These are phyloP conservation scores for Entoloma clypeatum DNA, from an alignment of 1,284 basidiomycete species.

Conservation along the genomic window DNA sequence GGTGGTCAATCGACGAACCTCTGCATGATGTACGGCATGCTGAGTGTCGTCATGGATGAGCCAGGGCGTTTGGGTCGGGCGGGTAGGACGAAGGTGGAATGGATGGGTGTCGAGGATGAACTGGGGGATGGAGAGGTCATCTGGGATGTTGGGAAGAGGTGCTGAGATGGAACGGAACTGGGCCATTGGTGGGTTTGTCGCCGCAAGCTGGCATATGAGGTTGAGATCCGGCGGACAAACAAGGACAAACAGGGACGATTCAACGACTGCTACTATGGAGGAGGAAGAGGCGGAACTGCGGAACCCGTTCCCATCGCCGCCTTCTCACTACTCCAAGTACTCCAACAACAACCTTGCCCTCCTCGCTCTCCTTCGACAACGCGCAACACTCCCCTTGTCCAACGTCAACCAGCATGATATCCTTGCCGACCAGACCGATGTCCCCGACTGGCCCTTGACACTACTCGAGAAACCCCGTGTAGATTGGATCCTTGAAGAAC, in stretches of 20 bases:
- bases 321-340: conserved; percentile 72
- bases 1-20: conserved; percentile 36
- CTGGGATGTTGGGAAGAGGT: conserved; percentile 53
- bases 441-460: conserved; percentile 67
- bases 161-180: conserved; percentile 40
- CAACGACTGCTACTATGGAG: conserved; percentile 40
- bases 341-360: conserved; percentile 65
- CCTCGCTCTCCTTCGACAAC: conserved; percentile 55
- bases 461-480: conserved; percentile 77
- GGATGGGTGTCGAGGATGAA: conserved; percentile 64
- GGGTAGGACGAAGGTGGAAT: conserved; percentile 49
- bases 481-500: conserved; percentile 77
- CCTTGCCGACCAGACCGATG: conserved; percentile 61
- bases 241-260: neutral
- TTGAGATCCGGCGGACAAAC: conserved; percentile 8
- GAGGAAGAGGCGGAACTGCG: conserved; percentile 72
- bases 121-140: conserved; percentile 69
- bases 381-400: conserved; percentile 36
- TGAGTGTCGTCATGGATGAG: conserved; percentile 64
- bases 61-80: conserved; percentile 47
- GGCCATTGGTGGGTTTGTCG: conserved; percentile 29
- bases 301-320: conserved; percentile 80
- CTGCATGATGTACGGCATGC: conserved; percentile 40
- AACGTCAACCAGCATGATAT: conserved; percentile 53
- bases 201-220: neutral